Evolutionary conservation across 495 filamentous ascomycete genomes (phyloP).

Genomic region (Xylona heveae): DNA sequence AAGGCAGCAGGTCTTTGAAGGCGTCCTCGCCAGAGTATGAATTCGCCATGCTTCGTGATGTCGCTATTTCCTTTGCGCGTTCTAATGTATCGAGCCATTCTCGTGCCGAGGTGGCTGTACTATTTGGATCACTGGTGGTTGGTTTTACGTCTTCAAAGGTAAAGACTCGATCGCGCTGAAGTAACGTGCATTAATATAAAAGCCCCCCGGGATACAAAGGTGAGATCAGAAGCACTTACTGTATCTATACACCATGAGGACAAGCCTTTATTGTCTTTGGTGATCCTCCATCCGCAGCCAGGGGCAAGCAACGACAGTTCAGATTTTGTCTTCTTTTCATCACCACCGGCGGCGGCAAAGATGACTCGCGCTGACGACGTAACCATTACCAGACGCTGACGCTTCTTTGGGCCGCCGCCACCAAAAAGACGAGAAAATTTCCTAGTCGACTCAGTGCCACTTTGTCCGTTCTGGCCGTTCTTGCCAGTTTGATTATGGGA

Average conservation of each 20-base stretch:
- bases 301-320: conserved; percentile 61
- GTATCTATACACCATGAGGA: conserved; percentile 85
- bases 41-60: conserved; percentile 37
- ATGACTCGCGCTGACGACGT: conserved; percentile 80
- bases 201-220: too few species aligned
- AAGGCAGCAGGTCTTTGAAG: conserved; percentile 48
- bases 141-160: conserved; percentile 82
- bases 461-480: conserved; percentile 23
- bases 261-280: conserved; percentile 62
- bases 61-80: conserved; percentile 57
- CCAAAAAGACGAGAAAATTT: conserved; percentile 88
- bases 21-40: conserved; percentile 48
- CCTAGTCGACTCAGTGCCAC: conserved; percentile 21
- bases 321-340: conserved; percentile 86
- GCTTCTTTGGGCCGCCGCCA: conserved; percentile 72
- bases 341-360: conserved; percentile 76
- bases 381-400: conserved; percentile 85
- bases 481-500: conserved; percentile 46
- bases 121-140: conserved; percentile 19
- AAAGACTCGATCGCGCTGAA: conserved; percentile 69
- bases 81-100: conserved; percentile 82
- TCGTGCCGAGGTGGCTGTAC: conserved; percentile 33
- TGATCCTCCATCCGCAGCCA: conserved; percentile 55
- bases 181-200: neutral
- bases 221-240: conserved; percentile 33